These are phyloP conservation scores for Podaxis pistillaris DNA, from an alignment of 768 basidiomycete species.

Conservation along the genomic window DNA sequence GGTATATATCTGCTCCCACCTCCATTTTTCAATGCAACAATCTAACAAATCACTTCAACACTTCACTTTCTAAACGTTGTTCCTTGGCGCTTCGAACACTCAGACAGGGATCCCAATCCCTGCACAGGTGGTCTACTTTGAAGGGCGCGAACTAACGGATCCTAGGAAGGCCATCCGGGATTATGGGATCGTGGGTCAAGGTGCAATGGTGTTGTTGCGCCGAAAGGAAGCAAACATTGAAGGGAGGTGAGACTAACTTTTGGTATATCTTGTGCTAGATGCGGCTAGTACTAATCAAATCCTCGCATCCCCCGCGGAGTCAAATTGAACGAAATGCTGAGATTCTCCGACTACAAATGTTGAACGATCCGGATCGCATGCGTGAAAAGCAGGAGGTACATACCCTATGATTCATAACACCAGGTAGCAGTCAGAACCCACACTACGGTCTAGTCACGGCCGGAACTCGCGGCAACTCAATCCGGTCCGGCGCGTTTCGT, in stretches of 20 bases:
- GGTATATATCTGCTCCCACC: slow-evolving; percentile 45
- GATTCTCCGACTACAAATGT: slow-evolving; percentile 83
- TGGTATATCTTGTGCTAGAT: background rate
- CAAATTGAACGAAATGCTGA: slow-evolving; percentile 77
- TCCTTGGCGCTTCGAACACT: background rate
- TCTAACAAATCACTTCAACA: background rate
- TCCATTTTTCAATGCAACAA: background rate
- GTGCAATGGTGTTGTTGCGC: slow-evolving; percentile 67
- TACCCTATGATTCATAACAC: slow-evolving; percentile 19
- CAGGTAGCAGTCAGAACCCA: background rate
- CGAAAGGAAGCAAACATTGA: slow-evolving; percentile 44
- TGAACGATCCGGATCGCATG: slow-evolving; percentile 85
- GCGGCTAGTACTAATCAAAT: background rate
- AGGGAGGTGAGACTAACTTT: slow-evolving; percentile 34
- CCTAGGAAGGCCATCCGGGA: slow-evolving; percentile 69
- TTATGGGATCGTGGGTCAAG: slow-evolving; percentile 51
- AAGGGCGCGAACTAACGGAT: slow-evolving; percentile 63
- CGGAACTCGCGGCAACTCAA: slow-evolving; percentile 72
- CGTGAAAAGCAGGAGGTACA: slow-evolving; percentile 64
- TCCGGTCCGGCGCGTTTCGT: slow-evolving; percentile 73
- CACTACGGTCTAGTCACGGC: slow-evolving; percentile 53
- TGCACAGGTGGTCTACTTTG: slow-evolving; percentile 73
- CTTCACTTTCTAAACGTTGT: background rate
- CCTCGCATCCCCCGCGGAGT: slow-evolving; percentile 34
- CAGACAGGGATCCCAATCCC: slow-evolving; percentile 72